Evolutionary conservation across 2,329 filamentous ascomycete species (phyloP).

Genomic region (Fusarium algeriense): DNA sequence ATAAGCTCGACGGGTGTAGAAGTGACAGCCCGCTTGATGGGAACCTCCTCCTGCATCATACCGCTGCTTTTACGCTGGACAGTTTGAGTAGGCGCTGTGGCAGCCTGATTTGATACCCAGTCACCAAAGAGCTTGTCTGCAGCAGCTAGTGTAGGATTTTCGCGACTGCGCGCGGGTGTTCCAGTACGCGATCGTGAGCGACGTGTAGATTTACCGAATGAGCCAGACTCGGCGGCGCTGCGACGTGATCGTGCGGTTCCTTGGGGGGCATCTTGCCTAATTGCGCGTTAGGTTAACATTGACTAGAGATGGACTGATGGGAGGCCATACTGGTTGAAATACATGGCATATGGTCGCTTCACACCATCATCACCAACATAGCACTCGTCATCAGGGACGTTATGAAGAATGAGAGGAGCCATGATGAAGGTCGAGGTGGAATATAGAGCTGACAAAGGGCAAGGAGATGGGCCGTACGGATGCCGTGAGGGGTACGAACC

Average conservation of each 20-base stretch:
- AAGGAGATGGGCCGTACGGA: slow-evolving; percentile 1
- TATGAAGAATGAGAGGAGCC: slow-evolving; percentile 75
- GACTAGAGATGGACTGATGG: background rate
- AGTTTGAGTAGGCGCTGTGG: slow-evolving; percentile 45
- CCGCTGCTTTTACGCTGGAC: slow-evolving; percentile 54
- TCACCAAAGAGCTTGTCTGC: slow-evolving; percentile 72
- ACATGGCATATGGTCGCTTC: slow-evolving; percentile 74
- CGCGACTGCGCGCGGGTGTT: slow-evolving; percentile 66
- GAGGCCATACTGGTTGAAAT: slow-evolving; percentile 69
- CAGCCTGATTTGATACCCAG: slow-evolving; percentile 66
- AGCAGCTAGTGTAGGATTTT: slow-evolving; percentile 71
- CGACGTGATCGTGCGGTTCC: slow-evolving; percentile 63
- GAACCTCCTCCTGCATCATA: slow-evolving; percentile 57
- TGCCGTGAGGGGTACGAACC: slow-evolving; percentile 5
- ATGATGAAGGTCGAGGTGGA: slow-evolving; percentile 53
- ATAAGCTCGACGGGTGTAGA: slow-evolving; percentile 78
- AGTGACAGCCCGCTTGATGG: slow-evolving; percentile 51
- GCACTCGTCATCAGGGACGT: slow-evolving; percentile 76
- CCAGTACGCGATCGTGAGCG: slow-evolving; percentile 72
- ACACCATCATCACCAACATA: slow-evolving; percentile 75
- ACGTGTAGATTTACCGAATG: slow-evolving; percentile 75
- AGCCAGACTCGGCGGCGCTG: slow-evolving; percentile 70
- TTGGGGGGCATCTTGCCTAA: slow-evolving; percentile 66
- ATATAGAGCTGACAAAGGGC: slow-evolving; percentile 1
- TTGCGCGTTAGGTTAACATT: slow-evolving; percentile 14